Evolutionary conservation across 768 basidiomycete genomes (phyloP).

Genomic region (Mycena galericulata): DNA sequence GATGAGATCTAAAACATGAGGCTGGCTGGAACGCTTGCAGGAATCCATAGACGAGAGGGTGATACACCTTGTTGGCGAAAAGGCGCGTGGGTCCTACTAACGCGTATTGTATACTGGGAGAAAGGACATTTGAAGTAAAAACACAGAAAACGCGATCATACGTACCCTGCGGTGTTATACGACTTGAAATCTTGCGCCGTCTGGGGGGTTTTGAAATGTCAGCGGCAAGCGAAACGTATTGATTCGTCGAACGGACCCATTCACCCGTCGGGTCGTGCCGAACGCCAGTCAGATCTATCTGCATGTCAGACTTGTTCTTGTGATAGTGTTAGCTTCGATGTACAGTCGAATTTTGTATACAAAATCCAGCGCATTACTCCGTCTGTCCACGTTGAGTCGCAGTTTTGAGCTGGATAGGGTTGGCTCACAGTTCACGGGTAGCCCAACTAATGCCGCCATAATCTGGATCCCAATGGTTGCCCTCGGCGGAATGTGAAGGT

Average conservation of each 20-base stretch:
- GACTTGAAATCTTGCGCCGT: slow-evolving; percentile 14
- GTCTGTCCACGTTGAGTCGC: not conserved
- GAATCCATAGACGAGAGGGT: not conserved
- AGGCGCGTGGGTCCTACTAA: not conserved
- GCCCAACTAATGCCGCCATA: not conserved
- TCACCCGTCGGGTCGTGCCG: not conserved
- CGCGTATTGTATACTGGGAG: not conserved
- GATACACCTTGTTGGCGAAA: not conserved
- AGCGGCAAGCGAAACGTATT: not conserved
- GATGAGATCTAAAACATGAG: too few relatives aligned
- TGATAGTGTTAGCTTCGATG: not conserved
- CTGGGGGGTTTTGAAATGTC: not conserved
- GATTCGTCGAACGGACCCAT: not conserved
- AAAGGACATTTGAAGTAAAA: too few relatives aligned
- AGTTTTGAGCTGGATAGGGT: not conserved
- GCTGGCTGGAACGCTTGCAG: not conserved
- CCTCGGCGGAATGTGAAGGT: not conserved
- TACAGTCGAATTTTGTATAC: not conserved
- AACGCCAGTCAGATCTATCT: not conserved
- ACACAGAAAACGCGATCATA: not conserved
- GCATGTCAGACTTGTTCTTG: too few relatives aligned
- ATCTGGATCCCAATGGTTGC: not conserved
- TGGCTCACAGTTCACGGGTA: not conserved
- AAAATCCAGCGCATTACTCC: not conserved
- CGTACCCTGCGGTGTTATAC: slow-evolving; percentile 6